phyloP scores from a whole-genome alignment of 2,329 filamentous ascomycete species.

The Aspergillus pseudonomiae region DNA sequence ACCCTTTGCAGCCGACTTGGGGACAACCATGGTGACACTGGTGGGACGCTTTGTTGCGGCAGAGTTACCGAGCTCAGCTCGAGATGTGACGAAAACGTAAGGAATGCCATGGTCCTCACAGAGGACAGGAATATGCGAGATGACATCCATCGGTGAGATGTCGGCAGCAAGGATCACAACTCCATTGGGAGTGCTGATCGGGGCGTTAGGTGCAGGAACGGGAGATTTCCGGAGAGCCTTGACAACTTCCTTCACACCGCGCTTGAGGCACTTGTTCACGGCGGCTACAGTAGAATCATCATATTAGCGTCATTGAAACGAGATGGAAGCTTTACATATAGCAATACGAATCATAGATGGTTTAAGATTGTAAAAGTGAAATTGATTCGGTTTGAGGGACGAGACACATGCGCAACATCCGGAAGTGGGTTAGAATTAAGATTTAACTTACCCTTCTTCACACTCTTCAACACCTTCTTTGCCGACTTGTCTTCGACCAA shows the following conservation, averaged over 20 bases:
- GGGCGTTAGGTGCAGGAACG: slow-evolving; percentile 65
- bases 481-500: slow-evolving; percentile 54
- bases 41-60: slow-evolving; percentile 95
- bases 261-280: slow-evolving; percentile 93
- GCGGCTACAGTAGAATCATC: slow-evolving; percentile 65
- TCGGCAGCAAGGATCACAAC: slow-evolving; percentile 94
- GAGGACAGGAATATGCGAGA: slow-evolving; percentile 94
- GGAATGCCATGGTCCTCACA: slow-evolving; percentile 98
- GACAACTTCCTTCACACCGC: slow-evolving; percentile 98
- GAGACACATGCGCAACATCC: neutral
- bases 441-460: slow-evolving; percentile 51
- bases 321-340: neutral
- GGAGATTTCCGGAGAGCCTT: slow-evolving; percentile 95
- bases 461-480: slow-evolving; percentile 55
- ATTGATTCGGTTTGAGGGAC: neutral
- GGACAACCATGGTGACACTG: slow-evolving; percentile 83
- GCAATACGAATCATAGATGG: neutral
- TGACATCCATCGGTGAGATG: slow-evolving; percentile 98
- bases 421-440: neutral
- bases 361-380: neutral
- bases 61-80: slow-evolving; percentile 90
- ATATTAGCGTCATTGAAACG: slow-evolving; percentile 23
- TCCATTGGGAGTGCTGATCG: slow-evolving; percentile 64
- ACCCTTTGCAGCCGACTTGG: slow-evolving; percentile 57
- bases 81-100: slow-evolving; percentile 91